These are phyloP conservation scores for Kodamaea hsintzibuensis DNA, from an alignment of 805 yeast genomes.

Conservation along the genomic window DNA sequence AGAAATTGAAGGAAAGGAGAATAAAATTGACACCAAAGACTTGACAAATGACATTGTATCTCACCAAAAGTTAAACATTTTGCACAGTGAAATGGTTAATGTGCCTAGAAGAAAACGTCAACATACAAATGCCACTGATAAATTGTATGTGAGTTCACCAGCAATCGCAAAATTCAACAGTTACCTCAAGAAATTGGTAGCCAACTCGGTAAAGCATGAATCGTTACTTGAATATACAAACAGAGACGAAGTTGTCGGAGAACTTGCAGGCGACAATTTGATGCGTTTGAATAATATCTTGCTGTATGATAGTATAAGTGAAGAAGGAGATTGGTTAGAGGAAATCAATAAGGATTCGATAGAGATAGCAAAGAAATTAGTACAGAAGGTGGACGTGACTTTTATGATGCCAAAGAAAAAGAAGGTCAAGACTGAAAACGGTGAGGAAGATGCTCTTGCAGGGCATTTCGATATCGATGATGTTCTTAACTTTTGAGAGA, in stretches of 20 bases:
- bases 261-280: constrained; percentile 26
- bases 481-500: constrained; percentile 3
- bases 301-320: constrained; percentile 15
- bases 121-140: constrained; percentile 11
- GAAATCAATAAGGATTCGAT: constrained; percentile 15
- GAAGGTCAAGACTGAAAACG: constrained; percentile 10
- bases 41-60: constrained; percentile 6
- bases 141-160: constrained; percentile 32
- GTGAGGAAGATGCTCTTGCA: constrained; percentile 10
- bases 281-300: constrained; percentile 33
- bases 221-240: constrained; percentile 22
- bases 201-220: constrained; percentile 20
- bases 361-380: constrained; percentile 20
- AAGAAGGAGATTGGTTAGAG: constrained; percentile 18
- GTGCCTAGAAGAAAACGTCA: constrained; percentile 13
- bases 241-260: constrained; percentile 24
- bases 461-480: constrained; percentile 16
- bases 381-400: constrained; percentile 21
- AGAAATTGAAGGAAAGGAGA: constrained; percentile 18
- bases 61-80: constrained; percentile 19
- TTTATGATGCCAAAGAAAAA: constrained; percentile 22
- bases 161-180: constrained; percentile 27
- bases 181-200: constrained; percentile 26
- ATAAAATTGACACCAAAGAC: neutral
- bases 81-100: constrained; percentile 16